These are phyloP conservation scores for Ganoderma meredithae DNA, from an alignment of 1,284 basidiomycete species.

Conservation along the genomic window DNA sequence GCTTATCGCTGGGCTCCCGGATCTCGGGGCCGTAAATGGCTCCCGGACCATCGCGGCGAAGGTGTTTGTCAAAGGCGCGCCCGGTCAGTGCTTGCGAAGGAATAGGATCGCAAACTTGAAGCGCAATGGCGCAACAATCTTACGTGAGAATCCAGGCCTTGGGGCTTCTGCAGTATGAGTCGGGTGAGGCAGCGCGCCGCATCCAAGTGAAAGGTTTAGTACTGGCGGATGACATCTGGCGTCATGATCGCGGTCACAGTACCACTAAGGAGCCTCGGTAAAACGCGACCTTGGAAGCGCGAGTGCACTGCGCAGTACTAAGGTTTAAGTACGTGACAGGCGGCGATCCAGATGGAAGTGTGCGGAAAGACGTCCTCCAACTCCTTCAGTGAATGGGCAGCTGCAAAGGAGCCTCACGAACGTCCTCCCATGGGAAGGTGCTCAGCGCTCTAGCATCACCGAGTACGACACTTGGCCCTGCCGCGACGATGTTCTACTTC, in stretches of 20 bases:
- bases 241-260: conserved; percentile 5
- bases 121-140: conserved; percentile 21
- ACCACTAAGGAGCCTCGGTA: neutral
- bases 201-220: conserved; percentile 13
- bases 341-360: neutral
- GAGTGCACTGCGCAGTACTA: neutral
- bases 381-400: neutral
- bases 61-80: too few relatives aligned
- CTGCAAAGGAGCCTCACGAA: too few relatives aligned
- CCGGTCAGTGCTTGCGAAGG: too few relatives aligned
- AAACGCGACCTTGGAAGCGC: neutral
- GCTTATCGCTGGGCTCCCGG: conserved; percentile 32
- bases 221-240: conserved; percentile 13
- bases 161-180: conserved; percentile 16
- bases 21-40: conserved; percentile 44
- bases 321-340: neutral
- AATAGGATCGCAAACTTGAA: too few relatives aligned
- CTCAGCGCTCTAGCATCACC: neutral
- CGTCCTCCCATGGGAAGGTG: too few relatives aligned
- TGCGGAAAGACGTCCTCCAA: neutral
- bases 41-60: conserved; percentile 38
- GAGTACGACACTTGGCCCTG: neutral
- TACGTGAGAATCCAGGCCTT: conserved; percentile 22
- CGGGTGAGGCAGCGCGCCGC: conserved; percentile 16
- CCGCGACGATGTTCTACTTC: neutral